Evolutionary conservation across 805 yeast species (phyloP), one percentile per base, ranked within the genome.

Genomic region (Zygoascus ofunaensis): DNA sequence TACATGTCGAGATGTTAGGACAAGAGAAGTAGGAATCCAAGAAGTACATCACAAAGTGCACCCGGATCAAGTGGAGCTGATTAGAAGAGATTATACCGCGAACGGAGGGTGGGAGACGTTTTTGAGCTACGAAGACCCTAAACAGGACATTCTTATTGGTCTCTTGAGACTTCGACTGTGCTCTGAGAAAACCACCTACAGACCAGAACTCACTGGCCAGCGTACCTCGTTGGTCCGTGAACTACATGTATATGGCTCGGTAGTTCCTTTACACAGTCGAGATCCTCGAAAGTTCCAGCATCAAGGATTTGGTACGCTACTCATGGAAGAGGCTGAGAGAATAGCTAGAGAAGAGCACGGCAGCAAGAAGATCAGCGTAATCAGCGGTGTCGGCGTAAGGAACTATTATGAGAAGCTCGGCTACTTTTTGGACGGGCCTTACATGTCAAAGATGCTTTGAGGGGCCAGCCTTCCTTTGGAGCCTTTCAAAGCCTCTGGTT

Each of bases 41-140:
- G 98, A 92, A 60, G 97, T 92, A 2, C 98, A 92, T 62, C 95
- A 89, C 62, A 87, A 87, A 61, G 94, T 92, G 20, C 83, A 83
- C 38, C 98, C 98, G 0, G 97, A 92, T 60, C 97, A 92, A 64
- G 95, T 92, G 15, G 98, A 92, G 64, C 69, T 92, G 44, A 84
- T 92, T 44, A 77, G 98, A 62, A 77, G 98, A 60, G 98, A 92
- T 61, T 92, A 92, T 65, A 82, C 83, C 54, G 98, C 98, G 36
- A 92, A 92, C 59, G 97, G 95, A 20, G 97, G 97, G 18, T 92
- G 97, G 97, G 97, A 92, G 67, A 92, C 98, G 0, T 92, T 92
- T 62, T 67, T 92, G 49, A 80, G 94, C 14, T 92, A 92, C 63
- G 98, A 92, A 64, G 98, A 92, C 64, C 97, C 97, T 38, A 84